Evolutionary conservation across 345 rosid species (phyloP).

Genomic region (Arabis hirsuta): DNA sequence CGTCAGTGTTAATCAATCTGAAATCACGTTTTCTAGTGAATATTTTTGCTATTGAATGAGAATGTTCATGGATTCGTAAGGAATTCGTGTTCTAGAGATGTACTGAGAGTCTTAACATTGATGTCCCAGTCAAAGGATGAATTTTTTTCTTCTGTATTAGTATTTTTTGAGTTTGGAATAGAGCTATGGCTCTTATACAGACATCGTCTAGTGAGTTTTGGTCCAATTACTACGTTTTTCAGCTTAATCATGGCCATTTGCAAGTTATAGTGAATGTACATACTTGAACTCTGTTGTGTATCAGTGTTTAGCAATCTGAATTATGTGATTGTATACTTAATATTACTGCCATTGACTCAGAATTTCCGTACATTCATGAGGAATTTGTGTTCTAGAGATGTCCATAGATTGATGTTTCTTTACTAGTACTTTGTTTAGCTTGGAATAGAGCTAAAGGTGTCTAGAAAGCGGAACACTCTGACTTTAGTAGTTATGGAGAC

Average conservation of each 20-base stretch:
- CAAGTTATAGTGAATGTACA: too few species aligned
- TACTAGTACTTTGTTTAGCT: background rate
- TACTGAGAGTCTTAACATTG: background rate
- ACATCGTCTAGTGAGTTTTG: too few species aligned
- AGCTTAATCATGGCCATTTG: too few species aligned
- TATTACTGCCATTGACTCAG: background rate
- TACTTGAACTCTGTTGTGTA: background rate
- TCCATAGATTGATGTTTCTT: background rate
- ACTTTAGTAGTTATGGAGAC: too few species aligned
- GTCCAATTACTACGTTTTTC: too few species aligned
- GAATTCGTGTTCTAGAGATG: slow-evolving; percentile 7
- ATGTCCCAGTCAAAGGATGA: background rate
- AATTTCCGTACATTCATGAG: background rate
- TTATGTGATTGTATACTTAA: background rate
- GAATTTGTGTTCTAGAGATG: slow-evolving; percentile 6
- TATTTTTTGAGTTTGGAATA: background rate
- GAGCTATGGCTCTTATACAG: background rate
- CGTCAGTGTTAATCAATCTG: background rate
- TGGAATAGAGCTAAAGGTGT: background rate
- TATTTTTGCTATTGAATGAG: background rate
- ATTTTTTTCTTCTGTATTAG: background rate
- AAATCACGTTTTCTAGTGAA: background rate
- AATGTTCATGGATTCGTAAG: background rate
- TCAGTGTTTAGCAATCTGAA: background rate
- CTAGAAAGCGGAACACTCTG: too few species aligned